phyloP scores from a whole-genome alignment of 306 rosid genomes.

The Quercus agrifolia region DNA sequence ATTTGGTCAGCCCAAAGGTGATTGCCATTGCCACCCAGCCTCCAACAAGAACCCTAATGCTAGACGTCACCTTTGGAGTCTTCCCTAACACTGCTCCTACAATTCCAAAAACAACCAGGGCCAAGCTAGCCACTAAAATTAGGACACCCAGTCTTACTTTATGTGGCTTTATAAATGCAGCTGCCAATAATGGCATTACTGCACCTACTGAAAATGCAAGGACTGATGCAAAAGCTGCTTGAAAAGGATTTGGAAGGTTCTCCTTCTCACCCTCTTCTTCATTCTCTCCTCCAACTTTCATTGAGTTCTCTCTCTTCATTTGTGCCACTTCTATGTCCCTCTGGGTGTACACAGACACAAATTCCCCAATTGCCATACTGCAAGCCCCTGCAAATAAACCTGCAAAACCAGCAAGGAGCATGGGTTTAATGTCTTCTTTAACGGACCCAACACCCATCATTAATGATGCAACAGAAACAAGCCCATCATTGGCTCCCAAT shows the following conservation, averaged over 20 bases:
- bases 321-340: slow-evolving; percentile 23
- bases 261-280: background rate
- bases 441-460: slow-evolving; percentile 36
- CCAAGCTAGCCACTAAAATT: slow-evolving; percentile 33
- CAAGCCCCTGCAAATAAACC: slow-evolving; percentile 35
- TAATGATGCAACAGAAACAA: slow-evolving; percentile 22
- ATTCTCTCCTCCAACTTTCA: background rate
- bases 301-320: slow-evolving; percentile 3
- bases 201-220: slow-evolving; percentile 35
- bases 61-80: slow-evolving; percentile 21
- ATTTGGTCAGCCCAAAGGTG: slow-evolving; percentile 37
- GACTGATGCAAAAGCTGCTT: slow-evolving; percentile 50
- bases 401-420: slow-evolving; percentile 29
- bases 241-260: slow-evolving; percentile 35
- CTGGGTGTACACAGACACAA: slow-evolving; percentile 31
- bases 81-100: slow-evolving; percentile 40
- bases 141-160: slow-evolving; percentile 25
- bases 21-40: slow-evolving; percentile 55
- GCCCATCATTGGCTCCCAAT: slow-evolving; percentile 28
- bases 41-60: slow-evolving; percentile 42
- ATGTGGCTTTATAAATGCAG: slow-evolving; percentile 25
- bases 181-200: slow-evolving; percentile 33
- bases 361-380: slow-evolving; percentile 42
- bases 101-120: slow-evolving; percentile 37
- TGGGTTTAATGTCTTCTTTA: slow-evolving; percentile 12